Base-by-base conservation (phyloP, 2,329 filamentous ascomycete species). In the Hypoxylon sp. region DNA sequence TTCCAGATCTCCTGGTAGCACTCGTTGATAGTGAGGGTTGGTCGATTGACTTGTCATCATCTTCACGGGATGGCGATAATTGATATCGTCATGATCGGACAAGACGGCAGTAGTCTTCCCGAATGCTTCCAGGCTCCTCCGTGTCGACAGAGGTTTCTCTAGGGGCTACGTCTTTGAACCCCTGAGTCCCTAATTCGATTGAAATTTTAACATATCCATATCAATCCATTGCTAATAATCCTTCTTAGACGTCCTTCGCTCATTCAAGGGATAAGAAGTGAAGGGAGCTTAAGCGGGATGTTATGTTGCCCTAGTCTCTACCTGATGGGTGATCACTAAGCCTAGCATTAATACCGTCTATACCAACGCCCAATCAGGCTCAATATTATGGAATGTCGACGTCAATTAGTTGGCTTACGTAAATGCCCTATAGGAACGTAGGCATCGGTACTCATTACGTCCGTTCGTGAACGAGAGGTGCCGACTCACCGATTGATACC, bases 401-500 rank as follows among this genome's bases (percentile, higher is more conserved):
- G 13, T 46, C 29, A 3, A 29, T 15, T 27, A 51, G 24, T 13
- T 13, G 6, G 15, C 19, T 51, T 21, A 48, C 50, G 37, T 59
- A 48, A 69, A 37, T 48, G 10, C 8, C 15, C 35, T 56, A n/a
- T 5, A n/a, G 37, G 46, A n/a, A 37, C 6, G 21, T 27, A 39
- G 47, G 19, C 35, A 17, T 69, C 69, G 67, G 69, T 35, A 35
- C 32, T 48, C 37, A 42, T 29, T 65, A 67, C 60, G 24, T 46
- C 65, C 68, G 65, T 17, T 27, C 65, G 51, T 68, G 3, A 39
- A 53, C 19, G 24, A 17, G 39, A 57, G 37, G 19, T 42, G 64
- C 69, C 67, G 69, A 71, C 31, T 71, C 46, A 63, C 69, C 69
- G 67, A 69, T 46, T n/a, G 11, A 57, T 52, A 35, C 19, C 19